Percentiles rank a stretch among this genome's conserved stretches.
Conservation (phyloP, 441 rosid genomes). For the Arabidopsis hybrid region DNA sequence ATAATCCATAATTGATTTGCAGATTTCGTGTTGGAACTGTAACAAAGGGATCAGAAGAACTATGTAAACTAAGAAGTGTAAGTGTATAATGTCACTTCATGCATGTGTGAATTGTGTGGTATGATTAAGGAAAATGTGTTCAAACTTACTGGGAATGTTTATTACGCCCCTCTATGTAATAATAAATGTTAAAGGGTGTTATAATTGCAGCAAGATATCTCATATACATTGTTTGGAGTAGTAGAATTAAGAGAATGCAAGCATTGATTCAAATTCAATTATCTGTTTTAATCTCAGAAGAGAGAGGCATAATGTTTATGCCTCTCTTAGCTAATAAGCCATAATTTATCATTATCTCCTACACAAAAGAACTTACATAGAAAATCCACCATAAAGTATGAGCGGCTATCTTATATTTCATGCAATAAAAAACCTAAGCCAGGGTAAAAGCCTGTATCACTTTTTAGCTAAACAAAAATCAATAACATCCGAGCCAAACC, state of each 20-base stretch:
- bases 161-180: conserved; percentile 42
- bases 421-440: not conserved
- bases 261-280: conserved; percentile 17
- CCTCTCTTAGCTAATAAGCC: conserved; percentile 8
- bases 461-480: conserved; percentile 19
- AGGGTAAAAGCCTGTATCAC: conserved; percentile 24
- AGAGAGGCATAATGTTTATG: not conserved
- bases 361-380: conserved; percentile 20
- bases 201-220: conserved; percentile 25
- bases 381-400: conserved; percentile 15
- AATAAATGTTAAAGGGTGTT: conserved; percentile 43
- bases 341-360: conserved; percentile 6
- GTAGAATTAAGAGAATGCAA: conserved; percentile 6
- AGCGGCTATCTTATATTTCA: not conserved
- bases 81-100: conserved; percentile 42
- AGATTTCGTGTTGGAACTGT: conserved; percentile 97
- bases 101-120: conserved; percentile 48
- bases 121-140: conserved; percentile 42
- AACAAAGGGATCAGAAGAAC: conserved; percentile 48
- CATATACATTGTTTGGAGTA: conserved; percentile 17
- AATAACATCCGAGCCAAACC: conserved; percentile 44
- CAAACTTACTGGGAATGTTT: conserved; percentile 44
- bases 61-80: conserved; percentile 42
- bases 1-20: conserved; percentile 42
- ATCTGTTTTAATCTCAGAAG: conserved; percentile 5